Base-by-base conservation (phyloP, 2,329 filamentous ascomycete species). In the Aspergillus viridinutans region DNA sequence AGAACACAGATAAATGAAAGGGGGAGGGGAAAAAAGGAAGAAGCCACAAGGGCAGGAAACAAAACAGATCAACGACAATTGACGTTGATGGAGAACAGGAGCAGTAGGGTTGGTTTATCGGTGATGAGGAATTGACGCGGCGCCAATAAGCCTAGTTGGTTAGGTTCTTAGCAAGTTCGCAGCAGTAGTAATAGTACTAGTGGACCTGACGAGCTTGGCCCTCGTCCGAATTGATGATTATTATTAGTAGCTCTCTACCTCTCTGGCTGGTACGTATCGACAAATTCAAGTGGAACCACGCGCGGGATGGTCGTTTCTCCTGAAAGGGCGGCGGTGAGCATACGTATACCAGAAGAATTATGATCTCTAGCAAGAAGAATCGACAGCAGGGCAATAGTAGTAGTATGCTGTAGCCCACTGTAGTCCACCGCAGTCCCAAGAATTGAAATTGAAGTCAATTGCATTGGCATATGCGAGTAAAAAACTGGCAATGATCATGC, bases 1-100 rank as follows among this genome's bases (percentile, higher is more conserved):
- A 45, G 49, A 53, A 61, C 49, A 55, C 50, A 57, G 57, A 57
- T 55, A 56, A 56, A 50, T 54, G 43, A 43, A 29, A 29, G 10
- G 28, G 28, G 3, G 10, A 4, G 3, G 26, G 53, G 47, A 53
- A 55, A 49, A 52, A 56, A 40, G 51, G 42, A 54, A 51, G 43
- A 59, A 38, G 51, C 43, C 43, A 47, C 43, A 14, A 47, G 43
- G 43, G 43, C 43, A 47, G 23, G 21, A 47, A 49, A 50, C 50
- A 43, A 25, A 47, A 50, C 38, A 51, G 50, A 48, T n/a, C 47
- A 49, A 45, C 43, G 52, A 42, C 49, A 38, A 29, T 43, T 43
- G 40, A 43, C 9, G 40, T 38, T 38, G 32, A 38, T 38, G 32
- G 6, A 38, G 32, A 17, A 38, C 32, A 35, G 32, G 32, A 38